Base-by-base conservation (phyloP, 768 basidiomycete genomes). In the Boletus vermiculosoides region DNA sequence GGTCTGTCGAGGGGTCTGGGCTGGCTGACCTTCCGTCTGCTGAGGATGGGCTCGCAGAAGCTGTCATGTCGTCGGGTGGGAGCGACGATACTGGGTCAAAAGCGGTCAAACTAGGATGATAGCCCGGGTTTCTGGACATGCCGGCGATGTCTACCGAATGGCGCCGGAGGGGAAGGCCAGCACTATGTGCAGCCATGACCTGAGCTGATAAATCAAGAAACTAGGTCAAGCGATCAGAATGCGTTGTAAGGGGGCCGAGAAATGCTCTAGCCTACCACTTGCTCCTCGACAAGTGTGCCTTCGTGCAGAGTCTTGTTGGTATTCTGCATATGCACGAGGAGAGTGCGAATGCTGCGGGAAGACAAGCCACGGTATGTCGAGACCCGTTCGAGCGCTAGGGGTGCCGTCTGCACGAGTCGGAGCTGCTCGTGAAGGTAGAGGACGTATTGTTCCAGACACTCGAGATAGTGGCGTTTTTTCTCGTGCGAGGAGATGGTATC, bases 401-500 rank as follows among this genome's bases (percentile, higher is more conserved):
- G 84, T 0, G 69, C 65, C 0, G 75, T 70, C 16, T 82, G 81
- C 12, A 84, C 66, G 45, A 81, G 78, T 0, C 73, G 73, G 40
- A 87, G 74, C 54, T 86, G 84, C 30, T 87, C 77, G 59, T 87
- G 86, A 12, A 89, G 74, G 62, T 83, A 88, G 30, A 78, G 66
- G 15, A 88, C 81, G 66, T 89, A 90, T 56, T 86, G 80, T 61
- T 90, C 88, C 8, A 90, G 71, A 60, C 85, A 87, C 62, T 87
- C 86, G 23, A 90, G 77, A 63, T 90, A 89, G 63, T 85, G 79
- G 3, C 88, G 74, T 63, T 89, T 89, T 64, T 89, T 89, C 64
- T 90, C 88, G 63, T 90, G 88, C 7, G 87, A 88, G 3, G 88
- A 85, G 54, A 90, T 88, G n/a, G 78, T 78, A 50, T 89, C 88